Evolutionary conservation across 192 early-diverging fungal genomes (phyloP).

Genomic region (Entomortierella parvispora): DNA sequence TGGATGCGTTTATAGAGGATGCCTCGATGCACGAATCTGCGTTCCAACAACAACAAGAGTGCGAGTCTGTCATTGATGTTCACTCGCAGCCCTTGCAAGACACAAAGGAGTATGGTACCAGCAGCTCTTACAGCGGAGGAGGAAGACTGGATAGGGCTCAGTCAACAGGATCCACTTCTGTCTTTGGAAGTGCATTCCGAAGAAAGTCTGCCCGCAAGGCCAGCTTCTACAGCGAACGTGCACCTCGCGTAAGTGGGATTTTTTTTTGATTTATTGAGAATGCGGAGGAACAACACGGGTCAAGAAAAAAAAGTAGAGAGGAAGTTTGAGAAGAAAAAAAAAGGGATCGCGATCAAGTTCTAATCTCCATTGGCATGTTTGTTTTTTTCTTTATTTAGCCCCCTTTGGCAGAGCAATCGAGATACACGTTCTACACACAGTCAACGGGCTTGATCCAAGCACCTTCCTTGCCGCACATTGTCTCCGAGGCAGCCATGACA

Average conservation of each 20-base stretch:
- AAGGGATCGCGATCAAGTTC: background rate
- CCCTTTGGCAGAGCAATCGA: constrained; percentile 27
- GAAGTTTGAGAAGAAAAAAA: background rate
- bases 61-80: background rate
- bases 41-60: background rate
- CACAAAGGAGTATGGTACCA: background rate
- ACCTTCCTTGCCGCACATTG: constrained; percentile 58
- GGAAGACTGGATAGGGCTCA: constrained; percentile 7
- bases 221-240: constrained; percentile 45
- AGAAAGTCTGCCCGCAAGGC: constrained; percentile 44
- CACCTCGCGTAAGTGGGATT: constrained; percentile 37
- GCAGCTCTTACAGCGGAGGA: background rate
- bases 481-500: constrained; percentile 17
- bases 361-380: background rate
- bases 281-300: too few species aligned
- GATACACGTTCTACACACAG: constrained; percentile 73
- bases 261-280: background rate
- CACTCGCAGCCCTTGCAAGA: background rate
- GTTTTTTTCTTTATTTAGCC: constrained; percentile 6
- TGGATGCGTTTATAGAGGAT: constrained; percentile 25
- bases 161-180: constrained; percentile 19
- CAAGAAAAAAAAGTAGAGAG: background rate
- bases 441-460: constrained; percentile 65
- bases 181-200: constrained; percentile 14
- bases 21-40: constrained; percentile 23